Percentiles rank a stretch among this genome's conserved stretches.
Evolutionary conservation across 306 rosid genomes (phyloP).

Genomic region (Potentilla sterilis): DNA sequence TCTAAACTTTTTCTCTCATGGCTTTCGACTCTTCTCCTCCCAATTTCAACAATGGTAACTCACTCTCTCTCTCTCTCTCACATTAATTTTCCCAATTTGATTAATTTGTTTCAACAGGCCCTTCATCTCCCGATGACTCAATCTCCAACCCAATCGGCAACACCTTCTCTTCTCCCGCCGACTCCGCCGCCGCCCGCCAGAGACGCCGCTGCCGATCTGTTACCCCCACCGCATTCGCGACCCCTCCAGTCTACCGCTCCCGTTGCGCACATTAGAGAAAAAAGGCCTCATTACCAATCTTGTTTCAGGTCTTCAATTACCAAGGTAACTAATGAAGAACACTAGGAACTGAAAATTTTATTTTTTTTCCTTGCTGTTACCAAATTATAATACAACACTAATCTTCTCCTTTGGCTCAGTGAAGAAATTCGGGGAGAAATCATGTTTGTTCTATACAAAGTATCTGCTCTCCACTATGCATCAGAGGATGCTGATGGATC

Average conservation of each 20-base stretch:
- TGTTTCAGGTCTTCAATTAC: constrained; percentile 77
- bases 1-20: too few relatives aligned
- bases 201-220: constrained; percentile 53
- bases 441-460: constrained; percentile 73
- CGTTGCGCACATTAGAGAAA: constrained; percentile 51
- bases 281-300: constrained; percentile 60
- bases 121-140: constrained; percentile 84
- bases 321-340: constrained; percentile 52
- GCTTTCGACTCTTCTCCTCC: too few relatives aligned
- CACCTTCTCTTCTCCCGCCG: constrained; percentile 71
- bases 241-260: constrained; percentile 53
- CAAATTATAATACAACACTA: constrained; percentile 2
- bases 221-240: constrained; percentile 55
- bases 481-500: constrained; percentile 49
- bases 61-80: too few relatives aligned
- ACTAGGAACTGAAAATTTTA: constrained; percentile 6
- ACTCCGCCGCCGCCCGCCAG: constrained; percentile 22
- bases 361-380: constrained; percentile 1
- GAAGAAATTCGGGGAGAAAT: constrained; percentile 91
- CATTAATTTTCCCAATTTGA: not conserved
- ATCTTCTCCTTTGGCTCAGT: constrained; percentile 38
- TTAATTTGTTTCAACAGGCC: constrained; percentile 49
- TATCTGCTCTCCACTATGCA: constrained; percentile 48
- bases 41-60: too few relatives aligned
- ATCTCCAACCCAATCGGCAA: constrained; percentile 78